Conservation (phyloP, 768 basidiomycete genomes). For the Calocera cornea region DNA sequence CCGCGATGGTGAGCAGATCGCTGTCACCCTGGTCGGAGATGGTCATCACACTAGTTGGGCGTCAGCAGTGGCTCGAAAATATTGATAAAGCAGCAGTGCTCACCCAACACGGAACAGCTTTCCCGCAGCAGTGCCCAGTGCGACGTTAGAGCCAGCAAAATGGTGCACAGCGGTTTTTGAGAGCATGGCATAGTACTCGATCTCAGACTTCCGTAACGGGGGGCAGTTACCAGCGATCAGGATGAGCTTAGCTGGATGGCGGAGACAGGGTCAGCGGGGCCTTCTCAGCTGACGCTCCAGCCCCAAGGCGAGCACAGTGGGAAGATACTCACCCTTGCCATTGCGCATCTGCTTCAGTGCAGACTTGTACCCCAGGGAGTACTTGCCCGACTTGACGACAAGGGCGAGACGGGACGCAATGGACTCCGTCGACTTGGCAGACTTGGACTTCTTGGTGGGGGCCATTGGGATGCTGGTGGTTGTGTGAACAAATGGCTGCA, state of each 20-base stretch:
- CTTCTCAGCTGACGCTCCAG: conserved; percentile 99
- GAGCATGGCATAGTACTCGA: conserved; percentile 99
- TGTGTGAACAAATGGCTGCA: neutral
- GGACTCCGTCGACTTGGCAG: conserved; percentile 84
- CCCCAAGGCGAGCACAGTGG: conserved; percentile 40
- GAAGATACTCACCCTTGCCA: conserved; percentile 73
- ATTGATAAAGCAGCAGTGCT: conserved; percentile 18
- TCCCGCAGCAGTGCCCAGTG: conserved; percentile 96
- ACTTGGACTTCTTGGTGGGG: conserved; percentile 89
- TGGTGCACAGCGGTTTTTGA: conserved; percentile 98
- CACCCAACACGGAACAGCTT: conserved; percentile 98
- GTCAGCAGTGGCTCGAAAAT: neutral
- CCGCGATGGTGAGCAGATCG: conserved; percentile 69
- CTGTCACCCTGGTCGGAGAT: conserved; percentile 93
- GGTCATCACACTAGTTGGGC: conserved; percentile 72
- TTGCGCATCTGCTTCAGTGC: conserved; percentile 96
- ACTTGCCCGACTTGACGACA: conserved; percentile 98
- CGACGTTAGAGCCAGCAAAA: conserved; percentile 93
- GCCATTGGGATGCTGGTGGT: conserved; percentile 46
- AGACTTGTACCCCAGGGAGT: conserved; percentile 93
- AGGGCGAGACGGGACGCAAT: conserved; percentile 85
- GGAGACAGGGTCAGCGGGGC: conserved; percentile 57
- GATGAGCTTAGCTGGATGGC: conserved; percentile 77
- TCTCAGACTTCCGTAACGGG: conserved; percentile 95
- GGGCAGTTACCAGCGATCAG: conserved; percentile 99